Percentiles rank a stretch among this genome's conserved stretches.
phyloP scores from a whole-genome alignment of 2,329 filamentous ascomycete species.

The Grosmannia huntii region DNA sequence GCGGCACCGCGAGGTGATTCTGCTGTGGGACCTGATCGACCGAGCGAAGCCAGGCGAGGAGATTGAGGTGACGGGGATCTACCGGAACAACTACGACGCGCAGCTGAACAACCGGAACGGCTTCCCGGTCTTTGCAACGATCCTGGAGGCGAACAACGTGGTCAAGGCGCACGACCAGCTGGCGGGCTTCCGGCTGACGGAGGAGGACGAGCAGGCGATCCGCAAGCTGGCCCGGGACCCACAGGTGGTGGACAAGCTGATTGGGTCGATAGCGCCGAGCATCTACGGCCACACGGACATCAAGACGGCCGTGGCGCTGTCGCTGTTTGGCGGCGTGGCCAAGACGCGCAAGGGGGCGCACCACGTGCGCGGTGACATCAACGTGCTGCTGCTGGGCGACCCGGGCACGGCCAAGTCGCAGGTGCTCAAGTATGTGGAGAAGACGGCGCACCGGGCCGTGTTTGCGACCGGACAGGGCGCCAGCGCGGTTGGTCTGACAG shows the following conservation, averaged over 20 bases:
- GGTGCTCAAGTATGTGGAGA: constrained; percentile 93
- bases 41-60: constrained; percentile 95
- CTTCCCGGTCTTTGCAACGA: constrained; percentile 95
- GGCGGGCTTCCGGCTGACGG: constrained; percentile 87
- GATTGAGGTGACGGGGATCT: constrained; percentile 91
- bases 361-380: constrained; percentile 92
- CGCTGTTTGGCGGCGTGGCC: constrained; percentile 85
- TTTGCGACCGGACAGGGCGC: constrained; percentile 97
- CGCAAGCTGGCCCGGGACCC: constrained; percentile 79
- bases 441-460: constrained; percentile 90
- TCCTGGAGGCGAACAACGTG: constrained; percentile 93
- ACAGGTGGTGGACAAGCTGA: constrained; percentile 82
- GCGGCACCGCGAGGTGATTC: constrained; percentile 83
- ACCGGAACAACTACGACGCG: constrained; percentile 96
- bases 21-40: constrained; percentile 95
- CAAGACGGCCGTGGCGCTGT: constrained; percentile 91
- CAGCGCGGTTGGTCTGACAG: constrained; percentile 92
- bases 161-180: constrained; percentile 96
- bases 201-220: constrained; percentile 88
- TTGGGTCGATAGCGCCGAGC: constrained; percentile 87
- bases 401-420: constrained; percentile 98
- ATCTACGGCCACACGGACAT: constrained; percentile 96
- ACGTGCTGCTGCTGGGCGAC: constrained; percentile 89
- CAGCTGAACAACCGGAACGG: constrained; percentile 97
- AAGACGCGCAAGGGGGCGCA: constrained; percentile 85